Evolutionary conservation across 371 early-diverging fungal species (phyloP).

Genomic region (Mortierella sp.): DNA sequence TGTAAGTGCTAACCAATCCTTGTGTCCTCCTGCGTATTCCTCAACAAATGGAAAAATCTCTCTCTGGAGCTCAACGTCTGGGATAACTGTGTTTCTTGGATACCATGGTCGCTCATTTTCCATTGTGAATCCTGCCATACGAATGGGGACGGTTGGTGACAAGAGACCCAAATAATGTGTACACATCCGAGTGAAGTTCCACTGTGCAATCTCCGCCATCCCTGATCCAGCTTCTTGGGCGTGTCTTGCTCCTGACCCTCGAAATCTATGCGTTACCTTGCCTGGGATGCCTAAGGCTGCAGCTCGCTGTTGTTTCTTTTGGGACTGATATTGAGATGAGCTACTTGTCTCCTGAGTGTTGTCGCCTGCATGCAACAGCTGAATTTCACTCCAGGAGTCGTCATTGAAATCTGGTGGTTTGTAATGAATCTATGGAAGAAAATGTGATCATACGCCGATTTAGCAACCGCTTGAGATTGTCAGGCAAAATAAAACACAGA

Average conservation of each 20-base stretch:
- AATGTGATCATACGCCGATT: too few species aligned
- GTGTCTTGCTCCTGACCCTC: background rate
- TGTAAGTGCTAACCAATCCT: constrained; percentile 4
- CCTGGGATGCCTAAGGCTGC: background rate
- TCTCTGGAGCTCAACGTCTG: constrained; percentile 4
- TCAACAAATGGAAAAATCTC: constrained; percentile 18
- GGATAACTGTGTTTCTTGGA: background rate
- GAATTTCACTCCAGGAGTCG: constrained; percentile 1
- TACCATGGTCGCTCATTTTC: background rate
- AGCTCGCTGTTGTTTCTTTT: background rate
- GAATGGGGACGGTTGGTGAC: background rate
- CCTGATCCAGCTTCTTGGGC: background rate
- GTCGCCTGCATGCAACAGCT: background rate
- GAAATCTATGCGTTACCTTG: background rate
- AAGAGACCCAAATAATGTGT: constrained; percentile 5
- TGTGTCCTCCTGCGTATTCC: background rate
- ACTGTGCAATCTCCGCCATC: constrained; percentile 1
- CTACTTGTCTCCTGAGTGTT: background rate
- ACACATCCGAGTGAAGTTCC: background rate
- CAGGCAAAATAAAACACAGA: background rate
- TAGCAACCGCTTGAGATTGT: background rate
- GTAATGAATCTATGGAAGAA: background rate
- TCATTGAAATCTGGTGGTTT: constrained; percentile 3
- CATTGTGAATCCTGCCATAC: constrained; percentile 13
- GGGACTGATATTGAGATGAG: background rate